Evolutionary conservation across 345 rosid genomes (phyloP).

Genomic region (Salix arbutifolia): DNA sequence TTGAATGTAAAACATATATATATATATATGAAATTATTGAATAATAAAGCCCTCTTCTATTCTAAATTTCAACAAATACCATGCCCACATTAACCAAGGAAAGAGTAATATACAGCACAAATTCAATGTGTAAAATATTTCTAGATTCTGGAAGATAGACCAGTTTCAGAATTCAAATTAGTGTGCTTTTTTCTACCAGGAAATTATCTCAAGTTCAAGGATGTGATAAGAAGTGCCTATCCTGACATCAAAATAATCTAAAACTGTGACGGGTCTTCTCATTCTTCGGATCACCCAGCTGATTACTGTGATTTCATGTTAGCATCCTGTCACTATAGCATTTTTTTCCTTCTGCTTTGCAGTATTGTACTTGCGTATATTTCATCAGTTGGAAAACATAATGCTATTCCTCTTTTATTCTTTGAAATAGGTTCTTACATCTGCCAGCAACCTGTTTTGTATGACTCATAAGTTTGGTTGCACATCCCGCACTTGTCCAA

Average conservation of each 20-base stretch:
- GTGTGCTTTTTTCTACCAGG: slow-evolving; percentile 40
- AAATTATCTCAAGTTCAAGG: slow-evolving; percentile 83
- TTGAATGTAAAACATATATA: too few relatives aligned
- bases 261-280: slow-evolving; percentile 85
- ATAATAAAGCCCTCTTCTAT: too few relatives aligned
- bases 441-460: slow-evolving; percentile 65
- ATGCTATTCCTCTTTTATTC: slow-evolving; percentile 1
- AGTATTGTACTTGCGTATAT: neutral
- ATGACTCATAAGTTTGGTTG: slow-evolving; percentile 58
- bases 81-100: too few relatives aligned
- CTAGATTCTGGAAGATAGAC: neutral
- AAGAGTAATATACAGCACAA: too few relatives aligned
- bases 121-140: too few relatives aligned
- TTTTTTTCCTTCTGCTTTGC: neutral
- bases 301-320: slow-evolving; percentile 86
- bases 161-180: slow-evolving; percentile 2
- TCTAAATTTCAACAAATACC: too few relatives aligned
- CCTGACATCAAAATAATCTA: slow-evolving; percentile 90
- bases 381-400: neutral
- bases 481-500: slow-evolving; percentile 72
- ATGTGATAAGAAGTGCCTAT: slow-evolving; percentile 63
- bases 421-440: slow-evolving; percentile 54
- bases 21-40: too few relatives aligned
- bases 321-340: slow-evolving; percentile 1
- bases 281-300: slow-evolving; percentile 72